These are phyloP conservation scores for Dissoconium aciculare DNA, from an alignment of 2,329 filamentous ascomycete species.

Conservation along the genomic window DNA sequence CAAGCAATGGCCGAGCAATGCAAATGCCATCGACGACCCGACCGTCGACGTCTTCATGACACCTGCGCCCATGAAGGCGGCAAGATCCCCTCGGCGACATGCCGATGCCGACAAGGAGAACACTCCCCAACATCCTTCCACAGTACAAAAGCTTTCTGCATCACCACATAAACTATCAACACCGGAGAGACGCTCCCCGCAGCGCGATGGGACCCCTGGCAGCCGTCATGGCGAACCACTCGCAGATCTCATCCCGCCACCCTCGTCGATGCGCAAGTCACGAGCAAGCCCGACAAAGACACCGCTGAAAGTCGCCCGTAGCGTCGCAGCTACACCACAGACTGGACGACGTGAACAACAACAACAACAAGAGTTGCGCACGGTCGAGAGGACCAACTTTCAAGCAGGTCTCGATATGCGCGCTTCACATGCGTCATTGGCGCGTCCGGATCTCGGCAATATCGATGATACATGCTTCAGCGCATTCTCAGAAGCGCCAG, in stretches of 20 bases:
- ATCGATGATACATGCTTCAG: conserved; percentile 65
- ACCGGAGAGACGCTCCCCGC: conserved; percentile 12
- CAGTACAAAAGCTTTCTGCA: conserved; percentile 13
- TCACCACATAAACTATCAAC: conserved; percentile 13
- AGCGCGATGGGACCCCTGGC: conserved; percentile 4
- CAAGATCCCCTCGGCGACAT: conserved; percentile 3
- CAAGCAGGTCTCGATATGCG: conserved; percentile 16
- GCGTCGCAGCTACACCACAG: conserved; percentile 17
- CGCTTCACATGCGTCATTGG: conserved; percentile 6
- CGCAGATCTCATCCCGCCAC: conserved; percentile 20
- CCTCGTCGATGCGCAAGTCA: conserved; percentile 16
- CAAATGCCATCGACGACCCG: conserved; percentile 10
- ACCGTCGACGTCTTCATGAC: conserved; percentile 11
- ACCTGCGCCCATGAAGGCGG: conserved; percentile 6
- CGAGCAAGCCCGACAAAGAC: conserved; percentile 16
- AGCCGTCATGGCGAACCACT: background rate
- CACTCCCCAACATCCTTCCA: conserved; percentile 9
- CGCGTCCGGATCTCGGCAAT: conserved; percentile 22
- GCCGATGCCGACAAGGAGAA: conserved; percentile 22
- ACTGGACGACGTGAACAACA: no score
- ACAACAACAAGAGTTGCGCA: no score
- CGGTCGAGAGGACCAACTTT: conserved; percentile 4
- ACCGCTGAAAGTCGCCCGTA: conserved; percentile 14
- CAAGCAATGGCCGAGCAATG: conserved; percentile 16
- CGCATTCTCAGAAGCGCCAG: conserved; percentile 76